Conservation (phyloP, 140 eudicot species). For the Anethum foeniculum region DNA sequence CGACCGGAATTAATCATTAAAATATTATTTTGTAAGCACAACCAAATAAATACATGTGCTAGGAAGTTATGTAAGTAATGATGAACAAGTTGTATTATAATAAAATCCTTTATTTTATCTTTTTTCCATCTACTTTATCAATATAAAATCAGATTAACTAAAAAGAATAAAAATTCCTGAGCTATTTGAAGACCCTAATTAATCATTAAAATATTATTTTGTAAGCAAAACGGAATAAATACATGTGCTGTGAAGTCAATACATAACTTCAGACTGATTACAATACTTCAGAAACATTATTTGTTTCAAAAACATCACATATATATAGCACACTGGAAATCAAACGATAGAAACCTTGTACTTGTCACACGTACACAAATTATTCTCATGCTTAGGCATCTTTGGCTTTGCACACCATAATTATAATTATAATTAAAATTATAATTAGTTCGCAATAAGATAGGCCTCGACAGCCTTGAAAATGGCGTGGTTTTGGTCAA, state of each 20-base stretch:
- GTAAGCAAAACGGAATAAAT: background rate
- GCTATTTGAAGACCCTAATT: too few species aligned
- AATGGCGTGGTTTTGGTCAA: background rate
- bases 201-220: too few species aligned
- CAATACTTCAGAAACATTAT: background rate
- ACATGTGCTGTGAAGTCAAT: too few species aligned
- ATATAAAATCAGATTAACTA: too few species aligned
- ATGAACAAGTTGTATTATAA: too few species aligned
- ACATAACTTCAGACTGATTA: background rate
- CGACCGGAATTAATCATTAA: too few species aligned
- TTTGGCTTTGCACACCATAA: background rate
- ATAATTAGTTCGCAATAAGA: background rate
- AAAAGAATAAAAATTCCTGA: too few species aligned
- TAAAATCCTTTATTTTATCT: too few species aligned
- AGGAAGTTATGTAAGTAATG: too few species aligned
- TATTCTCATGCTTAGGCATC: background rate
- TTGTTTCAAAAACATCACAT: background rate
- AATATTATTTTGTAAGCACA: background rate
- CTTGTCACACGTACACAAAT: background rate
- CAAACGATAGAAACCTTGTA: background rate
- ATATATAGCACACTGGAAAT: background rate
- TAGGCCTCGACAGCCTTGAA: conserved; percentile 14
- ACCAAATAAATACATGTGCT: too few species aligned
- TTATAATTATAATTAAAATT: too few species aligned
- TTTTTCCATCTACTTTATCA: too few species aligned